A percentile compares a stretch with the other conserved stretches of the same genome.
Conservation (phyloP, 129 eudicot species). For the Escallonia herrerae region DNA sequence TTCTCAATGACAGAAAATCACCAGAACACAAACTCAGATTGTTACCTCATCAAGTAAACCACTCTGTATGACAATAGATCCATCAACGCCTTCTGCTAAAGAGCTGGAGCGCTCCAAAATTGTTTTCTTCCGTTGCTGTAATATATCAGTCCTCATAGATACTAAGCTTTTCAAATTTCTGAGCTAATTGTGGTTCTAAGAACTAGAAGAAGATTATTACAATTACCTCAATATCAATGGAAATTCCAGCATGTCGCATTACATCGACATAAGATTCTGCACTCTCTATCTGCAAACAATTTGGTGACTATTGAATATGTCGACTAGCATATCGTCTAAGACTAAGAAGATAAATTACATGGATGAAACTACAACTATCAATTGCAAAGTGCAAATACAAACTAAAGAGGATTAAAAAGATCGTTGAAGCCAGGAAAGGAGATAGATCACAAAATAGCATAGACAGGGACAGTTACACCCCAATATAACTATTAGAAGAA, state of each 20-base stretch:
- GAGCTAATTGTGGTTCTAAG: slow-evolving; percentile 4
- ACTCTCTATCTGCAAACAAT: slow-evolving; percentile 45
- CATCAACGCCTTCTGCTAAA: slow-evolving; percentile 60
- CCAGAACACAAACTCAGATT: background rate
- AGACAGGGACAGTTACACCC: background rate
- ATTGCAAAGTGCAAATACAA: too few relatives aligned
- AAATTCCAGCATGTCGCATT: slow-evolving; percentile 71
- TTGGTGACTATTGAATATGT: background rate
- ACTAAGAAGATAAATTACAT: too few relatives aligned
- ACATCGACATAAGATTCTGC: slow-evolving; percentile 70
- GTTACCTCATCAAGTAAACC: slow-evolving; percentile 85
- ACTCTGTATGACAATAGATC: slow-evolving; percentile 53
- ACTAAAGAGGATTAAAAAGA: too few relatives aligned
- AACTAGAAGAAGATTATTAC: background rate
- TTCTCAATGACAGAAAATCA: background rate
- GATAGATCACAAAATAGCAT: too few relatives aligned
- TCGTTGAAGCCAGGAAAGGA: background rate
- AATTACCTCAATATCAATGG: slow-evolving; percentile 72
- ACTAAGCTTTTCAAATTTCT: background rate
- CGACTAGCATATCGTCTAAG: background rate
- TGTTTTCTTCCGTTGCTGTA: slow-evolving; percentile 70
- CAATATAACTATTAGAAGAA: slow-evolving; percentile 2
- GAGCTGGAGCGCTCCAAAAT: slow-evolving; percentile 62
- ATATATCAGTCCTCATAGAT: slow-evolving; percentile 1
- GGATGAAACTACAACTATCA: too few relatives aligned